Evolutionary conservation across 805 yeast species (phyloP).

Genomic region (Isabelozyma heimii): DNA sequence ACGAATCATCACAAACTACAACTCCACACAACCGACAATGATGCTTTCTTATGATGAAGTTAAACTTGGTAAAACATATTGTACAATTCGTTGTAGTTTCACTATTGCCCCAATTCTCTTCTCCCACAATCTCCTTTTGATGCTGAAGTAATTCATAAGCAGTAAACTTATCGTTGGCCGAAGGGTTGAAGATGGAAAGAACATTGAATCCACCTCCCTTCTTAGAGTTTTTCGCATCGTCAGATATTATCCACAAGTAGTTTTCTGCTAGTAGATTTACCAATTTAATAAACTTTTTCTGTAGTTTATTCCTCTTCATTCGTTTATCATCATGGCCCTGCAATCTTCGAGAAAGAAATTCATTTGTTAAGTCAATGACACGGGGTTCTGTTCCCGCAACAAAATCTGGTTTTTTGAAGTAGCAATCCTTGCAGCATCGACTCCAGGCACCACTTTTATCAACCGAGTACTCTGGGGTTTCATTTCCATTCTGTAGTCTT

Average conservation of each 20-base stretch:
- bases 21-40: slow-evolving; percentile 90
- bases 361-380: slow-evolving; percentile 41
- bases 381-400: slow-evolving; percentile 37
- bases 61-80: slow-evolving; percentile 60
- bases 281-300: slow-evolving; percentile 57
- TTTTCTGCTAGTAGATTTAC: slow-evolving; percentile 22
- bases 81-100: slow-evolving; percentile 50
- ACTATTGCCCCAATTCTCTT: slow-evolving; percentile 64
- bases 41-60: slow-evolving; percentile 66
- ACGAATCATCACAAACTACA: slow-evolving; percentile 69
- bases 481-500: slow-evolving; percentile 46
- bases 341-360: slow-evolving; percentile 43
- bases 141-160: slow-evolving; percentile 2
- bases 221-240: background rate
- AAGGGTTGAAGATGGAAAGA: background rate
- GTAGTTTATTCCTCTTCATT: slow-evolving; percentile 55
- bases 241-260: background rate
- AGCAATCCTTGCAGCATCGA: slow-evolving; percentile 68
- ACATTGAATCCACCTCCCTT: background rate
- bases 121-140: slow-evolving; percentile 26
- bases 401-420: slow-evolving; percentile 51
- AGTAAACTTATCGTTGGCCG: slow-evolving; percentile 1
- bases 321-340: slow-evolving; percentile 45
- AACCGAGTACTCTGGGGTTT: slow-evolving; percentile 27
- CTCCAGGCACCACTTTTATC: slow-evolving; percentile 57